phyloP scores from a whole-genome alignment of 169 alveolate genomes.

The Eimeria acervulina region DNA sequence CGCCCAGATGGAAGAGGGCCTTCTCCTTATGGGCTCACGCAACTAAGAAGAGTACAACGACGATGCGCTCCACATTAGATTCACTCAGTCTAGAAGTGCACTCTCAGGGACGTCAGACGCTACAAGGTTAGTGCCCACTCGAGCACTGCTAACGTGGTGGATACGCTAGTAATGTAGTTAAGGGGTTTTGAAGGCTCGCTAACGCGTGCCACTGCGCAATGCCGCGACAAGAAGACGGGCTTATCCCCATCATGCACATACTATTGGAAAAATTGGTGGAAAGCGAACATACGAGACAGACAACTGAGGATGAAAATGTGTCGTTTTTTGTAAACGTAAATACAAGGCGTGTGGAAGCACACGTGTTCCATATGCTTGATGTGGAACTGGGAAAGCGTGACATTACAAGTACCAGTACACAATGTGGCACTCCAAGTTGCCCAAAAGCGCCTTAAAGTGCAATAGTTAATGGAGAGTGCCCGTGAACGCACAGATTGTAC shows the following conservation, averaged over 20 bases:
- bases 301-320: not conserved
- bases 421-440: not conserved
- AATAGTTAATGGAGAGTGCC: not conserved
- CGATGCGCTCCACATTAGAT: not conserved
- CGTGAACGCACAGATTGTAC: conserved; percentile 30
- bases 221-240: not conserved
- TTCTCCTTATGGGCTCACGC: not conserved
- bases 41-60: not conserved
- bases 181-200: not conserved
- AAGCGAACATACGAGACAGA: not conserved
- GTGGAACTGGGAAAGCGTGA: not conserved
- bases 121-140: not conserved
- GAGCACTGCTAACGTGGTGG: not conserved
- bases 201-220: not conserved
- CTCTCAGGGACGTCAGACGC: not conserved
- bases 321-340: not conserved
- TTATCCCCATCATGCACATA: not conserved
- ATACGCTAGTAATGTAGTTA: not conserved
- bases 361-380: no score
- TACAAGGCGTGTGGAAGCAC: not conserved
- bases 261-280: not conserved
- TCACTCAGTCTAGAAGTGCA: not conserved
- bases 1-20: not conserved
- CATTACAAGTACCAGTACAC: not conserved
- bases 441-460: not conserved